phyloP scores from a whole-genome alignment of 1,284 basidiomycete species.

The Rhodotorula sp. region DNA sequence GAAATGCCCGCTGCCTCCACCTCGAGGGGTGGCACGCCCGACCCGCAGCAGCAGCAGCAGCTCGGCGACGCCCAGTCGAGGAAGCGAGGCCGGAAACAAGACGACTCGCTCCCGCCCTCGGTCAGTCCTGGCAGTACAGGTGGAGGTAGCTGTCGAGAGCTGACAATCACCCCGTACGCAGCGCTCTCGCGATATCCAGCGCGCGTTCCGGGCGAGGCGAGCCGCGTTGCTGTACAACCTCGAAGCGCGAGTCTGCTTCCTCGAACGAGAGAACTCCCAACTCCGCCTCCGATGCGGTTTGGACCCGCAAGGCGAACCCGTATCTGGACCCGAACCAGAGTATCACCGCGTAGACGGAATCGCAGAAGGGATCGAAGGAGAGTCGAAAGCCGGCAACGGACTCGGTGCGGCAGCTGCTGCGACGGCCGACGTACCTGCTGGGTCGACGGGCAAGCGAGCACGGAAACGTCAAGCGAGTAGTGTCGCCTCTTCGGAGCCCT shows the following conservation, averaged over 20 bases:
- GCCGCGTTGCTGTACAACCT: constrained; percentile 82
- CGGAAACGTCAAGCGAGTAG: too few species aligned
- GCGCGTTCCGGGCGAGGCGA: constrained; percentile 84
- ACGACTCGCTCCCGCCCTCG: constrained; percentile 24
- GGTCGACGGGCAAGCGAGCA: too few species aligned
- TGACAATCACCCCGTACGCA: not conserved
- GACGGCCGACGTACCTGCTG: too few species aligned
- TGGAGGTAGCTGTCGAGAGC: not conserved
- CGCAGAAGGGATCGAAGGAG: not conserved
- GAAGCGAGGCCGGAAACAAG: constrained; percentile 25
- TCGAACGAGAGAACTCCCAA: constrained; percentile 78
- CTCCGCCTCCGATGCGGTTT: constrained; percentile 54
- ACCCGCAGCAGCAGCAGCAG: not conserved
- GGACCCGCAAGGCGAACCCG: not conserved
- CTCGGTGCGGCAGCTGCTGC: too few species aligned
- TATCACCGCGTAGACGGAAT: constrained; percentile 1
- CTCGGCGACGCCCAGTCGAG: not conserved
- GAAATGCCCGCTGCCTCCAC: not conserved
- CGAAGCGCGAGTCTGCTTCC: constrained; percentile 73
- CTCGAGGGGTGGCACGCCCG: not conserved
- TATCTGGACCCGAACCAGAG: constrained; percentile 8
- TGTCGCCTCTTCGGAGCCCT: too few species aligned
- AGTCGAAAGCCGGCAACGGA: not conserved
- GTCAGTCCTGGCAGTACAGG: constrained; percentile 12
- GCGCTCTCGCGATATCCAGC: constrained; percentile 57